phyloP scores from a whole-genome alignment of 192 early-diverging fungal genomes.

The Oehlia diaphana region DNA sequence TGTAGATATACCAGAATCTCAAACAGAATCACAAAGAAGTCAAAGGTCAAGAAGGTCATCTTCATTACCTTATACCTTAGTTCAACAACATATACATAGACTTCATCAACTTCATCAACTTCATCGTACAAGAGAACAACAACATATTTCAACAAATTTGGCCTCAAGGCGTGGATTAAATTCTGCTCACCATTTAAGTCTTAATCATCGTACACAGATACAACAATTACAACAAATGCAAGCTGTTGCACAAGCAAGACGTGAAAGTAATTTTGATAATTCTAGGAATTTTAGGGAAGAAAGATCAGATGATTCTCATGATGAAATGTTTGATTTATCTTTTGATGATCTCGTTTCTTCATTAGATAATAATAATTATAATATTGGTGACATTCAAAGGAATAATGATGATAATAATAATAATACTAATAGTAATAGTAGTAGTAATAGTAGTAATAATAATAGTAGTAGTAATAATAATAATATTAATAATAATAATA shows the following conservation, averaged over 20 bases:
- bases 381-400: no score
- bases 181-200: constrained; percentile 17
- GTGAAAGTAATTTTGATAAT: not conserved
- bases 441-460: constrained; percentile 4
- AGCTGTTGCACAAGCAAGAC: not conserved
- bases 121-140: constrained; percentile 28
- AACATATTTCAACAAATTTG: constrained; percentile 5
- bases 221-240: not conserved
- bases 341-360: constrained; percentile 5
- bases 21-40: not conserved
- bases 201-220: constrained; percentile 9
- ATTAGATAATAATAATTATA: constrained; percentile 1
- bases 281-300: not conserved
- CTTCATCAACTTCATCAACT: constrained; percentile 27
- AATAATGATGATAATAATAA: not conserved
- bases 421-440: no score
- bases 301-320: not conserved
- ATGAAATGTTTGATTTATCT: not conserved
- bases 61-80: not conserved
- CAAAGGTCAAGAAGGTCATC: constrained; percentile 6
- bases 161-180: constrained; percentile 20
- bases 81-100: constrained; percentile 23
- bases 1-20: not conserved
- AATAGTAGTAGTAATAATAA: constrained; percentile 1
- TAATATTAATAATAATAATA: constrained; percentile 9